phyloP scores from a whole-genome alignment of 495 filamentous ascomycete species.

The Pseudevernia furfuracea region DNA sequence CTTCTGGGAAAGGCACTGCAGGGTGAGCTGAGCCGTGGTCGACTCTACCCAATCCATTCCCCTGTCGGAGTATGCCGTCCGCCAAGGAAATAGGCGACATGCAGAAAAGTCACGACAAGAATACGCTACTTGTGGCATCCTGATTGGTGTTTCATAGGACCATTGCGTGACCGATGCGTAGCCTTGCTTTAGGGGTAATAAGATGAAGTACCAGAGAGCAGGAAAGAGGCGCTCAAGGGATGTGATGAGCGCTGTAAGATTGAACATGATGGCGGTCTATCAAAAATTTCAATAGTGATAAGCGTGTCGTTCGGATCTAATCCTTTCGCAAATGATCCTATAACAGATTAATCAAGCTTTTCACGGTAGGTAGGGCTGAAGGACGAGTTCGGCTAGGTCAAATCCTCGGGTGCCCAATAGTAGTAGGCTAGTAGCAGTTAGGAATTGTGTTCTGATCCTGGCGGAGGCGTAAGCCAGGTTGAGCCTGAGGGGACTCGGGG shows the following conservation, averaged over 20 bases:
- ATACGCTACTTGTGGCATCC: neutral
- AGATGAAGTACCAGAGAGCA: neutral
- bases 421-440: neutral
- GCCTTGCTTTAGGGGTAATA: neutral
- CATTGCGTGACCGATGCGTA: neutral
- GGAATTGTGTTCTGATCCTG: neutral
- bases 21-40: neutral
- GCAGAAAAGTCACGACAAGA: neutral
- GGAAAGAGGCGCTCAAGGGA: neutral
- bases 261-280: neutral
- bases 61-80: neutral
- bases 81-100: neutral
- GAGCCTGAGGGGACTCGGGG: neutral
- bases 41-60: neutral
- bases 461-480: neutral
- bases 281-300: neutral
- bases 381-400: neutral
- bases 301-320: neutral
- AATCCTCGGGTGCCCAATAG: neutral
- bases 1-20: neutral
- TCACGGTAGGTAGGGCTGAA: constrained; percentile 1
- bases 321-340: constrained; percentile 1
- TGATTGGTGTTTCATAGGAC: neutral
- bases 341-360: neutral
- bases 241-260: neutral